Conservation (phyloP, 2,329 filamentous ascomycete genomes). For the Chalaropsis ovoidea region DNA sequence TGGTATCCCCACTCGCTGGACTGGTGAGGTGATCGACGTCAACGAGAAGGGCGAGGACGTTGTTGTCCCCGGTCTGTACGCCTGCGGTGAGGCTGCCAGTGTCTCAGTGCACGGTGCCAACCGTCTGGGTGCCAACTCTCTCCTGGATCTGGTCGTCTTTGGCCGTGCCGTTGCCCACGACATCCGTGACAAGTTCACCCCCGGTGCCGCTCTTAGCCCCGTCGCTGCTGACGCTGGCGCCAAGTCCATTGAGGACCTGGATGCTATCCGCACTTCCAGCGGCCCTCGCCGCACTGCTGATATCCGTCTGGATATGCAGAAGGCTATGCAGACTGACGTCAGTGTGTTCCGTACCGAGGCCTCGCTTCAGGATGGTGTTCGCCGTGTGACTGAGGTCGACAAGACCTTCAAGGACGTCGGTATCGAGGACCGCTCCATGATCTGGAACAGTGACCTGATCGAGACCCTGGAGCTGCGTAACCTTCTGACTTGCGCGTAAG, state of each 20-base stretch:
- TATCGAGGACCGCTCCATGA: slow-evolving; percentile 98
- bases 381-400: slow-evolving; percentile 78
- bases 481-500: slow-evolving; percentile 88
- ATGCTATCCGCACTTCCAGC: slow-evolving; percentile 71
- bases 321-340: slow-evolving; percentile 95
- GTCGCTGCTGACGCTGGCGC: slow-evolving; percentile 77
- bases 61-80: slow-evolving; percentile 88
- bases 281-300: slow-evolving; percentile 82
- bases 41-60: slow-evolving; percentile 81
- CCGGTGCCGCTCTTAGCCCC: slow-evolving; percentile 68
- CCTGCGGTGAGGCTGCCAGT: slow-evolving; percentile 92
- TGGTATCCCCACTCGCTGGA: slow-evolving; percentile 96
- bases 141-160: slow-evolving; percentile 94
- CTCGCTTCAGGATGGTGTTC: slow-evolving; percentile 84
- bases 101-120: slow-evolving; percentile 98
- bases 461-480: slow-evolving; percentile 95
- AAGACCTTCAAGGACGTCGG: slow-evolving; percentile 68
- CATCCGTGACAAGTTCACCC: slow-evolving; percentile 86
- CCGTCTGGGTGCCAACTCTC: slow-evolving; percentile 93
- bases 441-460: slow-evolving; percentile 97
- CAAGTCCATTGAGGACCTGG: slow-evolving; percentile 74
- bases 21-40: slow-evolving; percentile 84
- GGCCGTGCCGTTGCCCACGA: slow-evolving; percentile 95
- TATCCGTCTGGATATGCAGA: slow-evolving; percentile 87
- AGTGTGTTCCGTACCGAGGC: slow-evolving; percentile 94